phyloP scores from a whole-genome alignment of 2,329 filamentous ascomycete species.

The Pseudogymnoascus sp. region DNA sequence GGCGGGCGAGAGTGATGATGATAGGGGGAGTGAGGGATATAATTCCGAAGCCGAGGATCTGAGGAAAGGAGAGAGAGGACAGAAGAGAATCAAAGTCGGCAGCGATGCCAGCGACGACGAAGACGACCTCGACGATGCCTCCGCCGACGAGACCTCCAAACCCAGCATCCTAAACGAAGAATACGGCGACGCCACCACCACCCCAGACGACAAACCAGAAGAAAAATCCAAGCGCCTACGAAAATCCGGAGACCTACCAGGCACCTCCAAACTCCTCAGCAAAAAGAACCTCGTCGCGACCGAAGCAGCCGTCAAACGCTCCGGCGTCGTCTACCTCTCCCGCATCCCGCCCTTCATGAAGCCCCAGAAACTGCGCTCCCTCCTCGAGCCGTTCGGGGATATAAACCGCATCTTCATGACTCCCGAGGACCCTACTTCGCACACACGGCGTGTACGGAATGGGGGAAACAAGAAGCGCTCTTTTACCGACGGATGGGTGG shows the following conservation, averaged over 20 bases:
- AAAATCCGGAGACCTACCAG: slow-evolving; percentile 35
- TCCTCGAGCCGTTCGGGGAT: slow-evolving; percentile 66
- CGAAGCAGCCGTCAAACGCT: slow-evolving; percentile 60
- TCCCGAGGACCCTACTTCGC: slow-evolving; percentile 62
- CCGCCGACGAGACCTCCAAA: slow-evolving; percentile 21
- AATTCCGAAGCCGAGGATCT: slow-evolving; percentile 61
- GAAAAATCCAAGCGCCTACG: slow-evolving; percentile 22
- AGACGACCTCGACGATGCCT: slow-evolving; percentile 21
- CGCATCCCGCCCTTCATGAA: slow-evolving; percentile 87
- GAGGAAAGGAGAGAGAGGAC: slow-evolving; percentile 53
- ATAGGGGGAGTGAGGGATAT: slow-evolving; percentile 45
- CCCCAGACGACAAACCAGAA: slow-evolving; percentile 17
- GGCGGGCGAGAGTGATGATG: slow-evolving; percentile 51
- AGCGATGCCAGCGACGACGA: slow-evolving; percentile 35
- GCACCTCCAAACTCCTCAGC: slow-evolving; percentile 47
- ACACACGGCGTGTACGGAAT: slow-evolving; percentile 57
- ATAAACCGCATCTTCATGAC: slow-evolving; percentile 74
- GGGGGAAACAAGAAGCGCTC: slow-evolving; percentile 78
- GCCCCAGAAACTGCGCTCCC: slow-evolving; percentile 65
- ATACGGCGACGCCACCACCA: slow-evolving; percentile 24
- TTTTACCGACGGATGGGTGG: slow-evolving; percentile 83
- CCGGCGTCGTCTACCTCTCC: slow-evolving; percentile 76
- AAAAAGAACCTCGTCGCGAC: slow-evolving; percentile 63
- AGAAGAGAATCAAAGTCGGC: slow-evolving; percentile 58
- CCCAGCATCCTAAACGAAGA: slow-evolving; percentile 26